phyloP scores from a whole-genome alignment of 2,329 filamentous ascomycete genomes.

The Diplodia scrobiculata region DNA sequence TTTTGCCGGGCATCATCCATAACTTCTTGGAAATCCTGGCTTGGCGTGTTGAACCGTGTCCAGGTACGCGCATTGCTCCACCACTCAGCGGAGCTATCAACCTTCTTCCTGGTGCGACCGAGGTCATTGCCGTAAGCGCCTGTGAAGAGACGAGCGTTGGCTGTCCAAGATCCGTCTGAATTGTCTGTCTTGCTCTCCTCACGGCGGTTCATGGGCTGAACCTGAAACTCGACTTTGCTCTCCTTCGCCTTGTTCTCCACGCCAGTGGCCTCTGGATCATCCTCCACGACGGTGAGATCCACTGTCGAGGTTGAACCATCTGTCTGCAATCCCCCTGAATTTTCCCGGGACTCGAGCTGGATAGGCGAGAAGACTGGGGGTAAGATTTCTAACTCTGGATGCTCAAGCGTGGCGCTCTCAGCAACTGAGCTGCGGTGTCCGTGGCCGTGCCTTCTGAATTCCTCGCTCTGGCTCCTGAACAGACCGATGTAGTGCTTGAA shows the following conservation, averaged over 20 bases:
- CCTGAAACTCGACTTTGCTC: neutral
- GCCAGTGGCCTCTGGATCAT: neutral
- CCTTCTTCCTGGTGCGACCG: neutral
- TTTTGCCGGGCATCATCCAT: neutral
- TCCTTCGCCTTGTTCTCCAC: neutral
- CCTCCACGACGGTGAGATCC: neutral
- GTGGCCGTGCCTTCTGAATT: slow-evolving; percentile 45
- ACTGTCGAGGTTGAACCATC: neutral
- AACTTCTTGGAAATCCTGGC: slow-evolving; percentile 1
- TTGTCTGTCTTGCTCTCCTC: slow-evolving; percentile 3
- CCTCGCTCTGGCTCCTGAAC: slow-evolving; percentile 46
- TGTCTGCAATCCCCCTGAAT: neutral
- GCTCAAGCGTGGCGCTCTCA: slow-evolving; percentile 47
- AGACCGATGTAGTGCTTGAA: slow-evolving; percentile 51
- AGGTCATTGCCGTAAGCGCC: neutral
- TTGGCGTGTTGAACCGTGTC: slow-evolving; percentile 5
- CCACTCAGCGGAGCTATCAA: slow-evolving; percentile 22
- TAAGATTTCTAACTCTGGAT: slow-evolving; percentile 53
- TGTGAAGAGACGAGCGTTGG: slow-evolving; percentile 16
- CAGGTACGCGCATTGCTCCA: slow-evolving; percentile 11
- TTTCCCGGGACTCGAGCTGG: neutral
- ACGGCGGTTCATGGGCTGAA: neutral
- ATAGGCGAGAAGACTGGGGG: slow-evolving; percentile 39
- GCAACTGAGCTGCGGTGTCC: slow-evolving; percentile 51
- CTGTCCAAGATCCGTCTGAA: slow-evolving; percentile 20